Evolutionary conservation across 306 rosid species (phyloP).

Genomic region (Prunus kanzakura): DNA sequence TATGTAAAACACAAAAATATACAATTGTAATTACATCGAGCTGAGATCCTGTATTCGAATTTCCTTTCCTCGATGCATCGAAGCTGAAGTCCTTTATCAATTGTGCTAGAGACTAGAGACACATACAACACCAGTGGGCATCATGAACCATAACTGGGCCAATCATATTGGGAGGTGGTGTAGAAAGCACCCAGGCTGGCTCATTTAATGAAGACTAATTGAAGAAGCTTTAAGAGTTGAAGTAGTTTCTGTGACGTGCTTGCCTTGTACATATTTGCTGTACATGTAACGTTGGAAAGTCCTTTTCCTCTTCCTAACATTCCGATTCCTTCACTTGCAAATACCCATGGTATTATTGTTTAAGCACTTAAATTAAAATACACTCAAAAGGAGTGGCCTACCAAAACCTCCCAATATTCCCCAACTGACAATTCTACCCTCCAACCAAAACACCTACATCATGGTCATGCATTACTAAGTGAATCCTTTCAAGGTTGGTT

Average conservation of each 20-base stretch:
- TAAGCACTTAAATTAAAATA: conserved; percentile 25
- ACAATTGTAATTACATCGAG: too few relatives aligned
- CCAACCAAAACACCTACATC: not conserved
- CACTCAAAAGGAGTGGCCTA: conserved; percentile 44
- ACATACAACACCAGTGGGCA: not conserved
- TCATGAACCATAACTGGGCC: not conserved
- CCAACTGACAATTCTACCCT: conserved; percentile 15
- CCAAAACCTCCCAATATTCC: conserved; percentile 27
- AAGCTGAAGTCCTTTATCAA: too few relatives aligned
- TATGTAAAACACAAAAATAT: too few relatives aligned
- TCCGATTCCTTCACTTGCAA: conserved; percentile 34
- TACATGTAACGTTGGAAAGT: conserved; percentile 79
- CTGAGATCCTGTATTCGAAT: too few relatives aligned
- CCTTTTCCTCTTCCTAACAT: conserved; percentile 61
- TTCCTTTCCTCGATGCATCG: too few relatives aligned
- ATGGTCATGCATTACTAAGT: not conserved
- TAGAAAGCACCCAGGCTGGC: conserved; percentile 14
- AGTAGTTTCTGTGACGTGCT: conserved; percentile 30
- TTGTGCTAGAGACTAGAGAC: too few relatives aligned
- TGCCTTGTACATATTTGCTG: conserved; percentile 52
- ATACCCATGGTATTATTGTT: conserved; percentile 2
- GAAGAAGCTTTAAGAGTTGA: conserved; percentile 1
- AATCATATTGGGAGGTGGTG: not conserved
- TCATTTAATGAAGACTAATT: not conserved
- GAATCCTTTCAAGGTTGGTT: not conserved